Base-by-base conservation (phyloP, 768 basidiomycete species). In the Tylopilus vinaceipallidus region DNA sequence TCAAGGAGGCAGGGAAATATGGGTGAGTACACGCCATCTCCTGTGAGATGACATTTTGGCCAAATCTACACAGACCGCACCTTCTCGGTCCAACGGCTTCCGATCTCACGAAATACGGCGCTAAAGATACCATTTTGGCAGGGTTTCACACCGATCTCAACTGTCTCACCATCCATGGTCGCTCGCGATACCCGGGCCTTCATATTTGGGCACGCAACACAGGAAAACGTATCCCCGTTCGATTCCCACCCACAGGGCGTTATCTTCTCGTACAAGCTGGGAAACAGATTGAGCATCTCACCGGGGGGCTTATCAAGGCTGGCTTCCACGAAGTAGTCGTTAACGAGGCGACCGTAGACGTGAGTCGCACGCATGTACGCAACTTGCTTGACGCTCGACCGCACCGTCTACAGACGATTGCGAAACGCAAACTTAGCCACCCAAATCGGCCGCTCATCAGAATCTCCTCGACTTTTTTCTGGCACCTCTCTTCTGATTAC, bases 381-480 rank as follows among this genome's bases (percentile, higher is more conserved):
- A 39, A 17, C 22, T 35, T 14, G 3, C 20, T 36, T 50, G 24
- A 51, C 45, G 45, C 19, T 19, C 7, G 47, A 12, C n/a, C n/a
- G n/a, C n/a, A 32, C 33, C 8, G 43, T 35, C 26, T 45, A 11
- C 45, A 91, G 87, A 75, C 80, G 14, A 82, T 94, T 42, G 77
- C 81, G 47, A 71, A 73, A 44, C 79, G 88, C 35, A 84, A 77
- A 57, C 55, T 57, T 11, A 73, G 79, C 51, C 74, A 71, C 51
- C 84, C 91, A 2, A 76, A 81, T 46, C 83, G 95, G n/a, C 95
- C 95, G 12, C 73, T 88, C 30, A 91, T 95, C 56, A 86, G 95
- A n/a, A 94, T 98, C 55, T 95, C 93, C 3, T 95, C 91, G 2
- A 98, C 94, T 0, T 94, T 95, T 69, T 97, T 97, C 75, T 95